Evolutionary conservation across 1,139 yeast genomes (phyloP).

Genomic region (Scheffersomyces titani): DNA sequence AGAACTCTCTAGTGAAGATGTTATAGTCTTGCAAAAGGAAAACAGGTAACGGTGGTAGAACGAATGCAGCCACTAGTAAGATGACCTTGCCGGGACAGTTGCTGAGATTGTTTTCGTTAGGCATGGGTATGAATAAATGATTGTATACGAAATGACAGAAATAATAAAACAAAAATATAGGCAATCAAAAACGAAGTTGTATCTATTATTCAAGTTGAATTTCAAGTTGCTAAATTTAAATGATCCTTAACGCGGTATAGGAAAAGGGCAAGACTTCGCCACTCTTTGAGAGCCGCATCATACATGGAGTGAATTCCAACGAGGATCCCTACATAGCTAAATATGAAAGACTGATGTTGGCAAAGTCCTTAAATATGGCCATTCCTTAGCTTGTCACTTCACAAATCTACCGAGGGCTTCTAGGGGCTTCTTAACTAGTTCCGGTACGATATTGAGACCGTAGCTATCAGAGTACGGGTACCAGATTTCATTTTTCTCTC

Average conservation of each 20-base stretch:
- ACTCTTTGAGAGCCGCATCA: background rate
- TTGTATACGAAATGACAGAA: background rate
- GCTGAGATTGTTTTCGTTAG: background rate
- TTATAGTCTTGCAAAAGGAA: conserved; percentile 29
- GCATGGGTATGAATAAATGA: background rate
- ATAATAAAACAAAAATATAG: background rate
- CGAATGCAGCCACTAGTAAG: conserved; percentile 31
- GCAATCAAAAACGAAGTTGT: background rate
- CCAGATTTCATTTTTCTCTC: no score
- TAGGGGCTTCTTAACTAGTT: no score
- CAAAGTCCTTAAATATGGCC: no score
- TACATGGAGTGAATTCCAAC: background rate
- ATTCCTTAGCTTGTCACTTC: no score
- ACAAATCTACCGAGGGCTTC: no score
- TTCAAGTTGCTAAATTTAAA: background rate
- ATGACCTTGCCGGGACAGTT: conserved; percentile 14
- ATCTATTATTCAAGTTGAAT: background rate
- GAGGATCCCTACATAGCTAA: background rate
- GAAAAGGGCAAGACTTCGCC: background rate
- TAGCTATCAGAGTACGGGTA: no score
- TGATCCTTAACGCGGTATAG: background rate
- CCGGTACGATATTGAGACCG: no score
- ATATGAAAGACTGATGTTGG: no score
- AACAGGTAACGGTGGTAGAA: conserved; percentile 45
- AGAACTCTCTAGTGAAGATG: conserved; percentile 35